Base-by-base conservation (phyloP, 2,329 filamentous ascomycete species). In the Fonsecaea multimorphosa region DNA sequence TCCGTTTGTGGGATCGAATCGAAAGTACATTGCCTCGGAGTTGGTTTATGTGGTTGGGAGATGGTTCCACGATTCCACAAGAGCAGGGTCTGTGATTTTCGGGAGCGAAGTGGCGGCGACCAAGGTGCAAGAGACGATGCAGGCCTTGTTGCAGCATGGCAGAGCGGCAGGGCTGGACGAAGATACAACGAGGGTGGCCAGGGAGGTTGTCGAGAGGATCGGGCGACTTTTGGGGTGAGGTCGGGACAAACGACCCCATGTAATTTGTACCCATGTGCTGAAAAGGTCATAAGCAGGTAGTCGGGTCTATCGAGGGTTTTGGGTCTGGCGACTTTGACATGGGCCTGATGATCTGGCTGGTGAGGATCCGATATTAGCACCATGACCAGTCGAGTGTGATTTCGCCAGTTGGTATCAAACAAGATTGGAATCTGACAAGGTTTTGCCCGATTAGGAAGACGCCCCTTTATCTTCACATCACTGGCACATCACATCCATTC, bases 1-100 rank as follows among this genome's bases (percentile, higher is more conserved):
- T 5, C 89, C 89, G 0, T 91, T 91, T 75, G 78, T 83, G 38
- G 86, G 86, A 3, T 76, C 79, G 3, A 85, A 86, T 63, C 82
- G 86, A 53, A 82, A 82, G 49, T 78, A 84, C 64, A 80, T 91
- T 6, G 86, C 86, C 2, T 81, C 82, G 29, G 87, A 90, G 74
- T 83, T 90, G 49, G 76, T 89, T 0, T 87, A 89, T 71, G 77
- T 88, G 2, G 80, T 88, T 3, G 79, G 84, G 63, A 79, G 82
- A 62, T 92, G 89, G 89, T 86, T 84, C 70, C 78, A 82, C 57
- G 81, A 85, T 14, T 86, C 84, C 56, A 79, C 84, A 64, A 79
- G 85, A 29, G 78, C 81, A 9, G 85, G 85, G 19, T 83, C 83
- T 1, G 76, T 81, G 6, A 74, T 86, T 11, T 89, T 88, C 71